Percentiles rank a stretch among this genome's conserved stretches.
phyloP scores from a whole-genome alignment of 108 stramenopile species.

The Pseudonitzschia multistriata region DNA sequence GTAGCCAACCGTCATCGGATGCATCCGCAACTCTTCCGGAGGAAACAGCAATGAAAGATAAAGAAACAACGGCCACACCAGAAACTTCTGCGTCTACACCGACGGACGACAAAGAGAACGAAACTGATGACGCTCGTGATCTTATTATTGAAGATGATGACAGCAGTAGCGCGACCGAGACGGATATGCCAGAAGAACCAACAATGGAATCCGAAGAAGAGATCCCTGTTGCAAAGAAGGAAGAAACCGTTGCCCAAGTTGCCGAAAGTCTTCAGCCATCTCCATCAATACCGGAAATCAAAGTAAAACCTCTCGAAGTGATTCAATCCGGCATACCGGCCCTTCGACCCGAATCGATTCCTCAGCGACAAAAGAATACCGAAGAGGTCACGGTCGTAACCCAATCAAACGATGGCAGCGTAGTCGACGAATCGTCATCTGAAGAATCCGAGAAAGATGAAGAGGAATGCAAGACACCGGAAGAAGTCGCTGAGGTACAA shows the following conservation, averaged over 20 bases:
- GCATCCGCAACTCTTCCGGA: background rate
- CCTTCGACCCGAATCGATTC: conserved; percentile 21
- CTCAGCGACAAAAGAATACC: background rate
- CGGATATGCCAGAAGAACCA: background rate
- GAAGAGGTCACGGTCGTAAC: background rate
- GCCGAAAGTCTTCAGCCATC: background rate
- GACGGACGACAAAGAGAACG: background rate
- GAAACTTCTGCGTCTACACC: background rate
- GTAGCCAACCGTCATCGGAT: background rate
- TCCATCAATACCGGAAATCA: background rate
- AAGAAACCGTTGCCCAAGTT: background rate
- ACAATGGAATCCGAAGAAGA: background rate
- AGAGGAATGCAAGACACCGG: background rate
- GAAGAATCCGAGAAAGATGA: background rate
- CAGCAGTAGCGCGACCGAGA: background rate
- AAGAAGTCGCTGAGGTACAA: background rate
- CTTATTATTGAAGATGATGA: background rate
- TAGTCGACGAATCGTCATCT: background rate
- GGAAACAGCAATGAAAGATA: background rate
- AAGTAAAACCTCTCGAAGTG: conserved; percentile 19
- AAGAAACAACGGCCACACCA: background rate
- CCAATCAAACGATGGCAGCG: background rate
- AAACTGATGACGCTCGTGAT: background rate
- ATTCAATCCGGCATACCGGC: conserved; percentile 15
- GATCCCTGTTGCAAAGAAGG: background rate